These are phyloP conservation scores for Paraphaeosphaeria sporulosa DNA, from an alignment of 2,329 filamentous ascomycete genomes.

Conservation along the genomic window DNA sequence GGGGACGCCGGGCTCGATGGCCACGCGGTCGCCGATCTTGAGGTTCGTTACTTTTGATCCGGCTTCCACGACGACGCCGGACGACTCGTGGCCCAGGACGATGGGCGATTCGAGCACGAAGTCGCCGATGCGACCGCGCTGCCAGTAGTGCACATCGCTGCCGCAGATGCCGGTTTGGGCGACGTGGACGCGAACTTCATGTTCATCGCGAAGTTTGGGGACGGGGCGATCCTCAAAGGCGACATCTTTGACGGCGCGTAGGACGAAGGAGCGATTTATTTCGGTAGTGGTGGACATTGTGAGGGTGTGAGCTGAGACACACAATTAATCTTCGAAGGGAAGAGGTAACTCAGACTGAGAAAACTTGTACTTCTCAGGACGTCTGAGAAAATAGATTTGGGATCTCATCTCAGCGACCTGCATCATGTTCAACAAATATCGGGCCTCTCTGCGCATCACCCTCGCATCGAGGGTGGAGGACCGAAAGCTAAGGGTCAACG, in stretches of 20 bases:
- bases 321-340: not conserved
- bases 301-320: not conserved
- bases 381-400: not conserved
- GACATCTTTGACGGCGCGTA: constrained; percentile 55
- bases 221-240: constrained; percentile 55
- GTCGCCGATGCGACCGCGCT: constrained; percentile 32
- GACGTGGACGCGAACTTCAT: constrained; percentile 77
- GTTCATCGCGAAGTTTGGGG: constrained; percentile 35
- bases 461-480: constrained; percentile 3
- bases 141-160: constrained; percentile 56
- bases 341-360: not conserved
- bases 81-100: constrained; percentile 39
- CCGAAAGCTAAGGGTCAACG: constrained; percentile 7
- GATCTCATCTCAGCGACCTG: no score
- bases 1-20: constrained; percentile 21
- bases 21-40: constrained; percentile 35
- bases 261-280: constrained; percentile 57
- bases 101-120: constrained; percentile 33
- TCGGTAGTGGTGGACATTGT: constrained; percentile 15
- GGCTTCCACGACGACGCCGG: constrained; percentile 31
- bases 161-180: constrained; percentile 86
- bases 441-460: not conserved
- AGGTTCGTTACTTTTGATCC: constrained; percentile 33
- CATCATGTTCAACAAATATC: not conserved
- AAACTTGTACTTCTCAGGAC: not conserved